Percentiles rank a stretch among this genome's conserved stretches.
Conservation (phyloP, 2,329 filamentous ascomycete genomes). For the Acrocalymma vagum region DNA sequence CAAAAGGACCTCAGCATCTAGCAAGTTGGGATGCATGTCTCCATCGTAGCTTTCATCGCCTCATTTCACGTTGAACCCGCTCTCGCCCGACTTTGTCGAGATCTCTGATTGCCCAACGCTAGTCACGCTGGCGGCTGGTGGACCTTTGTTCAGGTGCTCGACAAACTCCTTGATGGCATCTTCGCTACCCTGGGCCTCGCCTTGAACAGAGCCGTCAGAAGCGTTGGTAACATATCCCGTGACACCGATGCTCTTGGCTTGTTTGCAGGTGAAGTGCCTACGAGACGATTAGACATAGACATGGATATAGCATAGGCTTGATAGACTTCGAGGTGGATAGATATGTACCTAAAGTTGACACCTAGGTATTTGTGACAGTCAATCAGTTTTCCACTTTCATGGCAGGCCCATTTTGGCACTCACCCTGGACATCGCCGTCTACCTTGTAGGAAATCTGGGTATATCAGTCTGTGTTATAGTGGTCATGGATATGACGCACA, state of each 20-base stretch:
- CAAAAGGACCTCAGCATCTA: too few relatives aligned
- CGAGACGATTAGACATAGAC: background rate
- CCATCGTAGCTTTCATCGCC: too few relatives aligned
- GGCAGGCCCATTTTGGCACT: constrained; percentile 3
- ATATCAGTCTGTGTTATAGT: constrained; percentile 24
- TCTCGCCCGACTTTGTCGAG: constrained; percentile 71
- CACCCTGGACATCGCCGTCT: constrained; percentile 56
- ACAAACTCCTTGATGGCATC: constrained; percentile 74
- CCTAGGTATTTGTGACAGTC: too few relatives aligned
- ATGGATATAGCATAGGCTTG: background rate
- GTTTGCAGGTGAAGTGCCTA: constrained; percentile 52
- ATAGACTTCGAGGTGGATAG: too few relatives aligned
- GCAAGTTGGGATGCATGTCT: too few relatives aligned
- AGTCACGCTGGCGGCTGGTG: constrained; percentile 74
- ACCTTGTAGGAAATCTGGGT: constrained; percentile 58
- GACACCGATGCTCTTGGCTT: constrained; percentile 53
- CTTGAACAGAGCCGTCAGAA: constrained; percentile 70
- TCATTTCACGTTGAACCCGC: constrained; percentile 63
- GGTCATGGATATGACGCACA: constrained; percentile 28
- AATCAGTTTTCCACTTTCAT: background rate
- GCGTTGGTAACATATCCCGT: constrained; percentile 58
- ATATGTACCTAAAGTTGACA: constrained; percentile 58
- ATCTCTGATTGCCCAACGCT: constrained; percentile 76
- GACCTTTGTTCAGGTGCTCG: constrained; percentile 78
- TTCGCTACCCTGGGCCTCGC: constrained; percentile 82